Base-by-base conservation (phyloP, 192 early-diverging fungal species). In the Coemansia sp. region DNA sequence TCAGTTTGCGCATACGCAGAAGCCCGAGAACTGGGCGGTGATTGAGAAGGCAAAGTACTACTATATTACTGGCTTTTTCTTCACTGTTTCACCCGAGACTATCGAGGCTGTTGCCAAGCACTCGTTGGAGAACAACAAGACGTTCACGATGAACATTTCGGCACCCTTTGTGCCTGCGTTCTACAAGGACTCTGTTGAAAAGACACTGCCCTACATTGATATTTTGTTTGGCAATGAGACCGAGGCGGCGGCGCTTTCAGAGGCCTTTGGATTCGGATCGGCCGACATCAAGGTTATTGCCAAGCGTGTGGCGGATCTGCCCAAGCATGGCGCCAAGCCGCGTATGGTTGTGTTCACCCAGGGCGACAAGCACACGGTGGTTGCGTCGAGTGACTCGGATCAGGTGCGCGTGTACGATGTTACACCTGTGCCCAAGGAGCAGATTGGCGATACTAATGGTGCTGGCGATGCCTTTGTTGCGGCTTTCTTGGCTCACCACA, bases 381-480 rank as follows among this genome's bases (percentile, higher is more conserved):
- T 76, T 49, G 87, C 80, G 35, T 51, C 74, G 9, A 79, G 83
- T 63, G 83, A 79, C 61, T 74, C 79, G 48, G 82, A 84, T 51
- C 78, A 77, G 36, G 57, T 79, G 23, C 80, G 86, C 46, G 78
- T 78, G 41, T 82, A 78, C 66, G 74, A 81, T 13, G 80, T 87
- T 17, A 79, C 74, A 40, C 77, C 79, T 22, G 79, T 88, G 26
- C 64, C 70, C 7, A 57, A 61, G 46, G 55, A 72, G 26, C 81
- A 94, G 55, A 92, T 98, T 60, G 87, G 91, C 42, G 95, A 98
- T 68, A 91, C 92, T 66, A 99, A 99, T 77, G 96, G 93, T 55
- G 94, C 94, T 55, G 96, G 96, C 64, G 96, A 99, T 78, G 93
- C 90, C 23, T 99, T 97, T 78, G 83, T 81, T 53, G 96, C 91